phyloP scores from a whole-genome alignment of 1,139 yeast species.

The Yamadazyma atmosphaerica region DNA sequence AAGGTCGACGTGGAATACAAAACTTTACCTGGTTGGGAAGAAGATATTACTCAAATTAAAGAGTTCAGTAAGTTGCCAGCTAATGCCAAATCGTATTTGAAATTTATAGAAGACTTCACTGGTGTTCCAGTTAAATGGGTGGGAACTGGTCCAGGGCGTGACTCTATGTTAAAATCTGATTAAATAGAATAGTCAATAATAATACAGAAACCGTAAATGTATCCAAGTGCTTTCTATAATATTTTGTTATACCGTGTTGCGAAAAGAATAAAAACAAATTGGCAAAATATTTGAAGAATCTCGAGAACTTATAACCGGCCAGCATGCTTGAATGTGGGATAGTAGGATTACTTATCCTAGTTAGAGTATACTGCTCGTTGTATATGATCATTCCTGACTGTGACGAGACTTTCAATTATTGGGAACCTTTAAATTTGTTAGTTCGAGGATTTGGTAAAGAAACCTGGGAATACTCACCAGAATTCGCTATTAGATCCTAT shows the following conservation, averaged over 20 bases:
- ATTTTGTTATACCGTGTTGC: not conserved
- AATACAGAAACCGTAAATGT: not conserved
- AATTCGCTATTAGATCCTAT: conserved; percentile 85
- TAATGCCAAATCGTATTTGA: conserved; percentile 81
- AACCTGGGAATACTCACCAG: conserved; percentile 97
- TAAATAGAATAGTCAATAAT: no score
- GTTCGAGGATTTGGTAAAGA: conserved; percentile 85
- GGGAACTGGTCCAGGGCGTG: conserved; percentile 98
- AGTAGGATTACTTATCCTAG: conserved; percentile 27
- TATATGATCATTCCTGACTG: conserved; percentile 79
- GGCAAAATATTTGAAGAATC: no score
- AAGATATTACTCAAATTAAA: conserved; percentile 73
- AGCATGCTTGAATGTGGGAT: not conserved
- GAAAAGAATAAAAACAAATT: no score
- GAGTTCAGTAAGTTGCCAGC: conserved; percentile 79
- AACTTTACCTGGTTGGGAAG: conserved; percentile 93
- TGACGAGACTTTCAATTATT: conserved; percentile 84
- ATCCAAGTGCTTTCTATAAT: no score
- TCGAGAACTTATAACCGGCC: no score
- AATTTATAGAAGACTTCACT: conserved; percentile 80
- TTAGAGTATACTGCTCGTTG: conserved; percentile 49
- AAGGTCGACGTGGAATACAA: conserved; percentile 89
- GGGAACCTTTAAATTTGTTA: conserved; percentile 87
- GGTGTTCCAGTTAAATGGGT: conserved; percentile 92
- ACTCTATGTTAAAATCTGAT: conserved; percentile 62